Evolutionary conservation across 2,329 filamentous ascomycete species (phyloP).

Genomic region (Phaeosphaeriaceae sp.): DNA sequence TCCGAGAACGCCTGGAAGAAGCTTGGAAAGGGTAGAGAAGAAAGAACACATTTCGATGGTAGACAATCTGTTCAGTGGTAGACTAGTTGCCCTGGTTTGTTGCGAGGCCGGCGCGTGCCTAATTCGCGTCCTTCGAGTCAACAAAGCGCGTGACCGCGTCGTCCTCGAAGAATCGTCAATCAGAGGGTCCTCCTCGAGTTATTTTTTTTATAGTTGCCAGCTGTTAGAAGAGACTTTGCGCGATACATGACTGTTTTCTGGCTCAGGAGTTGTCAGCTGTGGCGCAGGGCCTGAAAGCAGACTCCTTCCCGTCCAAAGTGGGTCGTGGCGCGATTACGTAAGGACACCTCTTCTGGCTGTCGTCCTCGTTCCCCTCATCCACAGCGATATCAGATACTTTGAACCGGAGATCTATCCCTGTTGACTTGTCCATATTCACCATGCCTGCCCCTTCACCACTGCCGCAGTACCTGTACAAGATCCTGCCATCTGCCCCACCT

Average conservation of each 20-base stretch:
- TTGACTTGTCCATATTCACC: conserved; percentile 1
- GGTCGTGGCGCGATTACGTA: conserved; percentile 18
- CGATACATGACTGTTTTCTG: not conserved
- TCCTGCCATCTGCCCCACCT: conserved; percentile 61
- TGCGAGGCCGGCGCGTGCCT: not conserved
- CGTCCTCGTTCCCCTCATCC: not conserved
- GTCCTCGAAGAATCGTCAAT: not conserved
- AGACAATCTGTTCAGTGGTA: not conserved
- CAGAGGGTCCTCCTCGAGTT: not conserved
- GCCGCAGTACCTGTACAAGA: conserved; percentile 63
- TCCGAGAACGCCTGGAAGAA: not conserved
- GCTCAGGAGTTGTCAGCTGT: not conserved
- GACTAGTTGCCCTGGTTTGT: not conserved
- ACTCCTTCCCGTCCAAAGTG: not conserved
- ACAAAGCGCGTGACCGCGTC: not conserved
- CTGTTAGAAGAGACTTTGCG: not conserved
- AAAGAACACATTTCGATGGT: not conserved
- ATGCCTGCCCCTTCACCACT: conserved; percentile 44
- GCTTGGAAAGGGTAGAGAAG: not conserved
- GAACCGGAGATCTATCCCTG: not conserved
- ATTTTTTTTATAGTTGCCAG: not conserved
- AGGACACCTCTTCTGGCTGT: not conserved
- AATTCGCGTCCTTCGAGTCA: not conserved
- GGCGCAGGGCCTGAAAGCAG: conserved; percentile 1
- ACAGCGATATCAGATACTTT: not conserved